Base-by-base conservation (phyloP, 352 stramenopile genomes). In the Peronosclerospora sorghi region DNA sequence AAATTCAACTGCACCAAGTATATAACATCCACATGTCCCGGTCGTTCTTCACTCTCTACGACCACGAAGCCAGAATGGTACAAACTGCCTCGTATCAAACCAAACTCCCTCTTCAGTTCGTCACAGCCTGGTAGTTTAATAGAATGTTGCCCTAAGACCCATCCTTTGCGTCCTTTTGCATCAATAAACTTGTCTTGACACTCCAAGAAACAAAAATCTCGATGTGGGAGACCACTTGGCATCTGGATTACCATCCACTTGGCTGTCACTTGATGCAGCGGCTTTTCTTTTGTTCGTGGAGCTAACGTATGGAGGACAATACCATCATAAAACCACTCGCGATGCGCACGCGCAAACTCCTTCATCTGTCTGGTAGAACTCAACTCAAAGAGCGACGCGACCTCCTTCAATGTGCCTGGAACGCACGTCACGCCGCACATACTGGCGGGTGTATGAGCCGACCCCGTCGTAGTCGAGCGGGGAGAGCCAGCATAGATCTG, bases 111-210 rank as follows among this genome's bases (percentile, higher is more conserved):
- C 45, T 68, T 78, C 10, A 93, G 51, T 8, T 88, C 75, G 38
- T 89, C 72, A 47, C 68, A 84, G 5, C 73, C 75, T 0, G 75
- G 75, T 12, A 93, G 34, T 44, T 86, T 86, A 51, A 93, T 89
- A 15, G 73, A 87, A 46, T 93, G 77, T 39, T 86, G 57, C n/a
- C 75, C 79, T 7, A 90, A 39, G 10, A 93, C 75, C 80, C 80
- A 93, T 5, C 80, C 80, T 47, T 84, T 83, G 45, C 77, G 71
- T 19, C 80, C 77, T 23, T 53, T 63, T 17, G 77, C 75, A 56
- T 93, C 80, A 2, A 84, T 78, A 37, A 93, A 93, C 61, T 86
- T 80, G 59, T 93, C 76, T 39, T 93, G 80, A 47, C 75, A 90
- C 63, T 93, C 79, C 14, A 86, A 48, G 44, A 68, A 85, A 51